Evolutionary conservation across 345 rosid species (phyloP), one percentile per base, ranked within the genome.

Genomic region (Pugionium dolabratum): DNA sequence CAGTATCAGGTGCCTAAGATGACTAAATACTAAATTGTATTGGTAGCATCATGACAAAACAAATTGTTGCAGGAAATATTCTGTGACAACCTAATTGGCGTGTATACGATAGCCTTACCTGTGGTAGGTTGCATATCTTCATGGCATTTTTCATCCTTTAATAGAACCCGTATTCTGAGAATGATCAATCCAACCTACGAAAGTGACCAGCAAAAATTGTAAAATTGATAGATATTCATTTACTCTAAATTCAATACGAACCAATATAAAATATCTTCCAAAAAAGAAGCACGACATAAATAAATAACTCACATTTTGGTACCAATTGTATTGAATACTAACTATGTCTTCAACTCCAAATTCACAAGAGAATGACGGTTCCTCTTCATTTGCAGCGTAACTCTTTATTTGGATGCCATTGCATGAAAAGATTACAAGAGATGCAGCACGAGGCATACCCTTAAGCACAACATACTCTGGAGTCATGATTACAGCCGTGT

Each of bases 311-410:
- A 94, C 99, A 78, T 78, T 84, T 72, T 76, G 84, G 73, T 80
- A 72, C 79, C 85, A 80, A 50, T 75, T 84, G 70, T 85, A 79
- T 36, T 79, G 76, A 27, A 94, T 84, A 40, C 59, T 70, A 53
- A 90, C 61, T 54, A 94, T 85, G 75, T 90, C 96, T 67, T 85
- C 96, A 53, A 94, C 77, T 73, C 75, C 76, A 80, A 70, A 80
- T 63, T 85, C 91, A 56, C 80, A 67, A 59, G 63, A 75, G 47
- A 75, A 76, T 50, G 73, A 48, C 59, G 64, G 84, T 59, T 69
- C 79, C 44, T 75, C 77, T 61, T 68, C 78, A 76, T 62, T 10
- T 9, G 67, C 34, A 49, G 57, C 62, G 64, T 69, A 64, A 64
- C 84, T 79, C 75, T 79, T 73, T 9, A 88, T 65, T 79, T 69